Base-by-base conservation (phyloP, 2,329 filamentous ascomycete genomes). In the Alternaria arbusti region DNA sequence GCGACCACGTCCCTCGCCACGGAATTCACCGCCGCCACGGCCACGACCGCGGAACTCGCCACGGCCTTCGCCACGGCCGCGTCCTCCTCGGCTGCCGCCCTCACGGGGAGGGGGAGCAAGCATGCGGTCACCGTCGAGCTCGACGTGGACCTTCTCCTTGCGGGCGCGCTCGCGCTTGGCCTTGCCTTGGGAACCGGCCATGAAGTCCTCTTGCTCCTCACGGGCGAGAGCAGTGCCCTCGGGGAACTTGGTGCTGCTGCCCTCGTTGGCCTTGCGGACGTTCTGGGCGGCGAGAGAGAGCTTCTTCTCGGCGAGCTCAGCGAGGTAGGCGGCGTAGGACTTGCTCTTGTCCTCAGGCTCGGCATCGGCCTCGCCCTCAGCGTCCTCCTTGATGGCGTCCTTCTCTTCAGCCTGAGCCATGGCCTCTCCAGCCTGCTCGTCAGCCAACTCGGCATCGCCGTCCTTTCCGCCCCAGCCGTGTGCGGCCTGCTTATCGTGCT, bases 201-300 rank as follows among this genome's bases (percentile, higher is more conserved):
- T 91, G 88, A 92, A 97, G 70, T 80, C 79, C 74, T 91, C 89
- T 75, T 93, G 89, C 58, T 88, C 87, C 63, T 79, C 80, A 70
- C 84, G 85, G 75, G 80, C 76, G 74, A 89, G 74, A 68, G 86
- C 83, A 86, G 94, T 96, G 80, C 93, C 94, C 76, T 87, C 86
- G 77, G 91, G 92, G 92, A 94, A 97, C 88, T 97, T 96, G 89
- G 96, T 95, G 86, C 93, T 93, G 86, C 86, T 88, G 78, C 94
- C 94, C 86, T 97, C 94, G 86, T 98, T 97, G 82, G 95, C 85
- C 86, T 94, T 90, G 85, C 96, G 95, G 79, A 93, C 87, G 77
- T 92, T 88, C 73, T 87, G 88, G 69, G 86, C 82, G 74, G 85
- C 86, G 64, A 95, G 88, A 70, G 88, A 87, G 70, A 88, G 84